Conservation (phyloP, 129 eudicot species). For the Kitagawia praeruptora region DNA sequence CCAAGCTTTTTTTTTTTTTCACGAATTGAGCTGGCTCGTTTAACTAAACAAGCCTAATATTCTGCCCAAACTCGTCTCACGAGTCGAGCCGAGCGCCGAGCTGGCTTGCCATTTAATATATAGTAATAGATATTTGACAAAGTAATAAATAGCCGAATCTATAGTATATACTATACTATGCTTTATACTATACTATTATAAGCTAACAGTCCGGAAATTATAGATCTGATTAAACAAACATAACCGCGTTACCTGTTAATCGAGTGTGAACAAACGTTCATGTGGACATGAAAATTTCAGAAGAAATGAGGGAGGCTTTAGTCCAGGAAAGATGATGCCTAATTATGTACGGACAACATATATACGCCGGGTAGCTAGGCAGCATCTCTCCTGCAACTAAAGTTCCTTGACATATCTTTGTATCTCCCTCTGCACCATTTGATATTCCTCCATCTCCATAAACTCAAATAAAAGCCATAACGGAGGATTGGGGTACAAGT, state of each 20-base stretch:
- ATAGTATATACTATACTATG: too few relatives aligned
- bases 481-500: background rate
- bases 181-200: too few relatives aligned
- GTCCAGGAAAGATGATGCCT: conserved; percentile 8
- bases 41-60: too few relatives aligned
- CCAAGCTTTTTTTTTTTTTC: too few relatives aligned
- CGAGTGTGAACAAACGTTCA: background rate
- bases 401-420: background rate
- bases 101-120: too few relatives aligned
- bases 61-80: too few relatives aligned
- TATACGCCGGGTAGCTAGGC: background rate
- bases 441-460: background rate
- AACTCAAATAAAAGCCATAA: background rate
- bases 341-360: too few relatives aligned
- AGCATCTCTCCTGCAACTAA: background rate
- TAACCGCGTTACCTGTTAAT: background rate
- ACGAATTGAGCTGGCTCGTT: too few relatives aligned
- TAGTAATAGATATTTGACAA: too few relatives aligned
- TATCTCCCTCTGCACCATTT: background rate
- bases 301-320: conserved; percentile 5
- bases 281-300: background rate
- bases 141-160: too few relatives aligned
- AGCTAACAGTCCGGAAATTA: background rate
- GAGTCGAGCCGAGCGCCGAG: too few relatives aligned
- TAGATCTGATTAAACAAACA: too few relatives aligned